A percentile compares a stretch with the other conserved stretches of the same genome.
phyloP scores from a whole-genome alignment of 1,284 basidiomycete species.

The Cystobasidium pallidum region DNA sequence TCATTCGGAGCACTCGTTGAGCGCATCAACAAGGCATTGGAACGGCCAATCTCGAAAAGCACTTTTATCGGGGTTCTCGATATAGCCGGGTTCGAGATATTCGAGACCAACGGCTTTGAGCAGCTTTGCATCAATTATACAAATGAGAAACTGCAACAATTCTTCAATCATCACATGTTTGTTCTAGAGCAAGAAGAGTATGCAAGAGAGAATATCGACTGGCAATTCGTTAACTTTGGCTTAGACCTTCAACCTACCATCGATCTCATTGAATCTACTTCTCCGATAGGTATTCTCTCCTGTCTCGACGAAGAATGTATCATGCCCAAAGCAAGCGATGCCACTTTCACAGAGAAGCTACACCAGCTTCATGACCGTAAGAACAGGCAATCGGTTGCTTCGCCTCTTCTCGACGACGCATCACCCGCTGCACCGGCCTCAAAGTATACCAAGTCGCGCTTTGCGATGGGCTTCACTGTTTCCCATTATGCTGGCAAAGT shows the following conservation, averaged over 20 bases:
- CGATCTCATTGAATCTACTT: conserved; percentile 87
- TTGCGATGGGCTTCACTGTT: conserved; percentile 87
- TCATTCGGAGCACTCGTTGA: conserved; percentile 92
- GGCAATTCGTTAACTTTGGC: conserved; percentile 99
- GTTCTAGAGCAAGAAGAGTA: conserved; percentile 99
- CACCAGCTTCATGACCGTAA: conserved; percentile 61
- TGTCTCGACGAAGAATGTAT: conserved; percentile 98
- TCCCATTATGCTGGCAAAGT: conserved; percentile 97
- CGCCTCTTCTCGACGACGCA: conserved; percentile 18
- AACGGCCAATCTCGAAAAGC: conserved; percentile 86
- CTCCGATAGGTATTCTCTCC: conserved; percentile 84
- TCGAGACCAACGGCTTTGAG: conserved; percentile 73
- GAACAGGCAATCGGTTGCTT: background rate
- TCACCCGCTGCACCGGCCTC: conserved; percentile 49
- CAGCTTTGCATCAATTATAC: conserved; percentile 99
- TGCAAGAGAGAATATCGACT: conserved; percentile 92
- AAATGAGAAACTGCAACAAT: conserved; percentile 95
- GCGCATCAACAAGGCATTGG: conserved; percentile 89
- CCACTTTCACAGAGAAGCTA: conserved; percentile 93
- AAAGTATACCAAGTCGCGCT: conserved; percentile 86
- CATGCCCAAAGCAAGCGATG: conserved; percentile 96
- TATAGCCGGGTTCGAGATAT: conserved; percentile 98
- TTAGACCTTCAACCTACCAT: conserved; percentile 97
- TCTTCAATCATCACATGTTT: conserved; percentile 99
- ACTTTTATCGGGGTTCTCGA: conserved; percentile 98